Evolutionary conservation across 2,329 filamentous ascomycete genomes (phyloP), one percentile per base, ranked within the genome.

Genomic region (Aureobasidium melanogenum): DNA sequence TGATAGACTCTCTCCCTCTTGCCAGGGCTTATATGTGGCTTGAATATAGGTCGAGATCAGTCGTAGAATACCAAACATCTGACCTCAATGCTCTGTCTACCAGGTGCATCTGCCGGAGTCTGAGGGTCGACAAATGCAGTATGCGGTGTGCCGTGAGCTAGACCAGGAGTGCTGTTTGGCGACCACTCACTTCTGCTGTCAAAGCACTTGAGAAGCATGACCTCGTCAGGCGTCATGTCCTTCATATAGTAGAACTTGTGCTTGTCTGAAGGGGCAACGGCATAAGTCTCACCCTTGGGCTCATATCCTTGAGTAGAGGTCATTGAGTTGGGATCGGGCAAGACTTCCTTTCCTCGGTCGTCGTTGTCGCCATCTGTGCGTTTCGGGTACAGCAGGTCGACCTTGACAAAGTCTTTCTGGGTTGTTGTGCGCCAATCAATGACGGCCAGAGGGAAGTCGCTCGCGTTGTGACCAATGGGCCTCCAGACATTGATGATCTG

Each of bases 91-190:
- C 64, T 96, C 78, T 96, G 89, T 66, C 91, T 81, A 0, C 82
- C 83, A 65, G 85, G 84, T 5, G 88, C 89, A 48, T 86, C 88
- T 19, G 80, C 75, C 2, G 85, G 82, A 0, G 88, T 90, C 63
- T 86, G 78, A 1, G 88, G 87, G 71, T 96, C 88, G 41, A 81
- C 77, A 74, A 96, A 97, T 0, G 91, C 91, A 10, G 86, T 86
- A 75, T 95, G 90, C 15, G 90, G 85, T 34, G 77, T 78, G 50
- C 76, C 67, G 4, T 78, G 68, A 14, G 76, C 76, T 5, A 77
- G 58, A 0, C 76, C 75, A 41, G 73, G 64, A 58, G 66, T 70
- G 1, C 75, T 69, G 54, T 67, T 66, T 17, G 71, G 69, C 71
- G 74, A 71, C 4, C 74, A 75, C 56, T 78, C 72, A 5, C 77